phyloP scores from a whole-genome alignment of 208 protist species.

The Crithidia thermophila region DNA sequence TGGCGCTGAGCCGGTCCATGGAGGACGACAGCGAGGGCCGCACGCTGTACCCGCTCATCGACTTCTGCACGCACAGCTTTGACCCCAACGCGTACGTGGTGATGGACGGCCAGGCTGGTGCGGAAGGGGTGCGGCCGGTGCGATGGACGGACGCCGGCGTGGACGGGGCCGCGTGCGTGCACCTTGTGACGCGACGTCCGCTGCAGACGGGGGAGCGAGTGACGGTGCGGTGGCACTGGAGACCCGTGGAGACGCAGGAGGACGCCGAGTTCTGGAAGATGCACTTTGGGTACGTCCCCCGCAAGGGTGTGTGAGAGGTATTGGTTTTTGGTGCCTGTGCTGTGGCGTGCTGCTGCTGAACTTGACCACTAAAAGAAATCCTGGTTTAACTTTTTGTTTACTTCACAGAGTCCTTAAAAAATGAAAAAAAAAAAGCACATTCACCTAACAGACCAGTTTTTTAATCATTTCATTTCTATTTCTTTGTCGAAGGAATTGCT shows the following conservation, averaged over 20 bases:
- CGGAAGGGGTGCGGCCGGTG: constrained; percentile 11
- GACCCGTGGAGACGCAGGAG: constrained; percentile 39
- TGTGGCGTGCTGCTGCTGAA: too few species aligned
- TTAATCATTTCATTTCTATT: neutral
- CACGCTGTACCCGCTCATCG: constrained; percentile 76
- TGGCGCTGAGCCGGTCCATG: constrained; percentile 70
- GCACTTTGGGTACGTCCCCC: constrained; percentile 77
- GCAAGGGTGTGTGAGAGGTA: neutral
- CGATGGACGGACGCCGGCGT: constrained; percentile 28
- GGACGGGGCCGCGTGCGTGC: constrained; percentile 56
- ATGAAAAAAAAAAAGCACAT: neutral
- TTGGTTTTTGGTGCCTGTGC: too few species aligned
- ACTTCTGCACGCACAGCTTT: constrained; percentile 81
- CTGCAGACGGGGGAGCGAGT: constrained; percentile 55
- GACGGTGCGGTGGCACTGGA: constrained; percentile 61
- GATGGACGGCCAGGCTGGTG: constrained; percentile 6
- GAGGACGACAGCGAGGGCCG: constrained; percentile 57
- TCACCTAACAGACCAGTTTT: neutral
- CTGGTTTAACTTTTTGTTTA: too few species aligned
- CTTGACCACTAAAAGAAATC: too few species aligned
- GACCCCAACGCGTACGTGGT: constrained; percentile 50
- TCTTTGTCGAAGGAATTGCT: too few species aligned
- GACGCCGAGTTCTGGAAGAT: constrained; percentile 83
- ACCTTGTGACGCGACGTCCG: constrained; percentile 48
- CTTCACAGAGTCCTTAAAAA: too few species aligned